These are phyloP conservation scores for Asclepias syriaca DNA, from an alignment of 257 asterid species.

Conservation along the genomic window DNA sequence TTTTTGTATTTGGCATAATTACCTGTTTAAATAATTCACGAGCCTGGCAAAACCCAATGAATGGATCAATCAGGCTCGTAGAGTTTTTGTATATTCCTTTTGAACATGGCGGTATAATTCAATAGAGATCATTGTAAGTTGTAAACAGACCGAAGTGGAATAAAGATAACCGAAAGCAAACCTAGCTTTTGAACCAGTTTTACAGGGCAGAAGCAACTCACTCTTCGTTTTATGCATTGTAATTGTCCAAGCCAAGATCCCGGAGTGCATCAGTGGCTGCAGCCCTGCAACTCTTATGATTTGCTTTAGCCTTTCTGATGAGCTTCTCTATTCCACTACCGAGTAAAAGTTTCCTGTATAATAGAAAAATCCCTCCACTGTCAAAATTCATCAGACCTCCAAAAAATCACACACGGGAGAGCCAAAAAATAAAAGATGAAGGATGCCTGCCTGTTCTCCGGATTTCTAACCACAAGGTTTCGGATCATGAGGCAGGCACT, in stretches of 20 bases:
- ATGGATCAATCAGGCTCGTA: no score
- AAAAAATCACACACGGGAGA: not conserved
- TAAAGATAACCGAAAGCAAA: no score
- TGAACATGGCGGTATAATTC: no score
- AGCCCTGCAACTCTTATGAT: constrained; percentile 69
- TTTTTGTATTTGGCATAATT: no score
- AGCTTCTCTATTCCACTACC: constrained; percentile 68
- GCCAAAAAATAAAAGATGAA: not conserved
- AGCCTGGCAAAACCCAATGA: no score
- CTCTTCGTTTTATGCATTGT: constrained; percentile 33
- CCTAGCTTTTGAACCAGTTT: not conserved
- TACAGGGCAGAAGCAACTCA: not conserved
- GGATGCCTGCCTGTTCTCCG: constrained; percentile 63
- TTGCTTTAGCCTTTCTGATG: constrained; percentile 62
- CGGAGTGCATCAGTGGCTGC: constrained; percentile 88
- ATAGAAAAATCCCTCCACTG: constrained; percentile 4
- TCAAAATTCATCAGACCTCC: not conserved
- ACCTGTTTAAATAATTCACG: no score
- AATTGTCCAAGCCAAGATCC: constrained; percentile 77
- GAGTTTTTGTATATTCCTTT: no score
- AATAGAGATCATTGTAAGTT: no score
- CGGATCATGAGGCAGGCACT: constrained; percentile 82
- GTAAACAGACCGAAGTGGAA: no score
- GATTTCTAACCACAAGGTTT: constrained; percentile 78
- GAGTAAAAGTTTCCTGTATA: constrained; percentile 59